Conservation (phyloP, 257 asterid genomes). For the Anisodus acutangulus region DNA sequence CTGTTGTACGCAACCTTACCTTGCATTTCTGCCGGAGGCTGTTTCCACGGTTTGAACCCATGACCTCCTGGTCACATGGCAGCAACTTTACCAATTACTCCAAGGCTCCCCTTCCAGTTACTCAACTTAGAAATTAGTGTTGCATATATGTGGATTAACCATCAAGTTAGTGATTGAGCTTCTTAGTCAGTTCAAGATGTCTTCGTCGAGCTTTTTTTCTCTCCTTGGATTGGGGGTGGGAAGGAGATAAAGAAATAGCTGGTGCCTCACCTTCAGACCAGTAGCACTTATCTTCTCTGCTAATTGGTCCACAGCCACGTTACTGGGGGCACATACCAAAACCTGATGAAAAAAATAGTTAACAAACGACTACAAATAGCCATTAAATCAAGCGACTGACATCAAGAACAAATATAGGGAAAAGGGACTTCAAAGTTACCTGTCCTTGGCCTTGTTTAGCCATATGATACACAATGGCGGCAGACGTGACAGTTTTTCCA, state of each 20-base stretch:
- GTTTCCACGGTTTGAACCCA: too few relatives aligned
- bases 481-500: slow-evolving; percentile 99
- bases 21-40: too few relatives aligned
- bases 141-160: slow-evolving; percentile 4
- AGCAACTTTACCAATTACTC: too few relatives aligned
- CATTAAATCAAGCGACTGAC: not conserved
- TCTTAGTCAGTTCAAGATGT: not conserved
- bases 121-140: not conserved
- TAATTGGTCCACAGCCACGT: slow-evolving; percentile 98
- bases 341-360: slow-evolving; percentile 55
- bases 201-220: not conserved
- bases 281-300: slow-evolving; percentile 99
- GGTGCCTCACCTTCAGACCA: slow-evolving; percentile 76
- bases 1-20: too few relatives aligned
- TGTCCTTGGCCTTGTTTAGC: slow-evolving; percentile 99
- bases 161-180: not conserved
- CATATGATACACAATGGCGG: slow-evolving; percentile 99
- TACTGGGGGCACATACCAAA: slow-evolving; percentile 99
- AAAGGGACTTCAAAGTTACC: slow-evolving; percentile 45
- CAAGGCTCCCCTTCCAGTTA: too few relatives aligned
- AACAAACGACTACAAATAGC: slow-evolving; percentile 12
- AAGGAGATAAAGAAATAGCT: not conserved
- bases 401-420: not conserved
- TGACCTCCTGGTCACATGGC: too few relatives aligned
- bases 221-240: not conserved